Base-by-base conservation (phyloP, 2,329 filamentous ascomycete species). In the Rugonectria rugulosa region DNA sequence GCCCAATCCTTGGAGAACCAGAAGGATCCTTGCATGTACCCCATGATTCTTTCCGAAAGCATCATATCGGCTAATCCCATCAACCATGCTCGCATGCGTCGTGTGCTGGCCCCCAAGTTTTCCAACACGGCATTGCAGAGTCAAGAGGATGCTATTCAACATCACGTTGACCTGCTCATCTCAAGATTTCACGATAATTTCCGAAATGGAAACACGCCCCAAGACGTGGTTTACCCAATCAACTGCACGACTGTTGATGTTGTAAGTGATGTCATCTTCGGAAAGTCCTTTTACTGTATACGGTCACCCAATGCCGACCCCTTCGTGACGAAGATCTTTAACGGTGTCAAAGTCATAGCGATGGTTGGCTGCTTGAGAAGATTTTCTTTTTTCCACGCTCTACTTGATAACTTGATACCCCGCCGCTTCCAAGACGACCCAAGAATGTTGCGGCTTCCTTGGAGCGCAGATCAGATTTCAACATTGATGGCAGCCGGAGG, bases 231-330 rank as follows among this genome's bases (percentile, higher is more conserved):
- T 0, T 46, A 47, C 9, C 69, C 59, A 67, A 67, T 61, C 50
- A 66, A 65, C 38, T 68, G 48, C 37, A 44, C 59, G 8, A 70
- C 66, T 1, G 68, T 69, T 23, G 68, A 70, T 17, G 32, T 70
- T 7, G 64, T 68, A 20, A 66, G 65, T 12, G 64, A 67, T 31
- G 52, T 70, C 5, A 56, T 64, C 4, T 68, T 70, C 38, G 68
- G 66, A 11, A 63, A 68, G 32, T 46, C 61, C 2, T 70, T 68
- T 17, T 50, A 59, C 2, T 63, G 60, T 17, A 50, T 69, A 2
- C 52, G 68, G 26, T 38, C 53, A 4, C 38, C 54, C 3, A 29
- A 57, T 12, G 64, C 62, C 52, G 62, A 69, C 20, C 63, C 63
- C 1, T 68, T 62, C 56, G 57, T 69, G 5, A 21, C 24, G 1